Base-by-base conservation (phyloP, 192 early-diverging fungal genomes). In the Dimargaris xerosporica region DNA sequence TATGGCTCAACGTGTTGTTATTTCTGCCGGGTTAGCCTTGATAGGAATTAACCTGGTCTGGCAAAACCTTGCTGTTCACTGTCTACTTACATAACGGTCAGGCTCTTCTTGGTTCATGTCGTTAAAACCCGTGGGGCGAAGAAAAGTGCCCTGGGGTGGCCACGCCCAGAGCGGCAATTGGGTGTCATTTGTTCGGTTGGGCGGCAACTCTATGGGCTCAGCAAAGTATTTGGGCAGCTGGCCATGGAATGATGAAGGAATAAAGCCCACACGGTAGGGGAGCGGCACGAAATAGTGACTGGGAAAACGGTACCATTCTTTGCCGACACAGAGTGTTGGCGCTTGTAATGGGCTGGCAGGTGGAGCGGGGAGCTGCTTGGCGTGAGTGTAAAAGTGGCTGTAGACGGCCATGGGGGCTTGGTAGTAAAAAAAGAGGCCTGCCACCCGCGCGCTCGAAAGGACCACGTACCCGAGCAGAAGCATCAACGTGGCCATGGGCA, bases 291-390 rank as follows among this genome's bases (percentile, higher is more conserved):
- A 91, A 74, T 88, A 99, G 62, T 93, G 90, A 13, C 83, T 84
- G 6, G 93, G 93, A 69, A 93, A 99, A 31, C 91, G 66, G 69
- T 99, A 85, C 96, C 96, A 99, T 62, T 93, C 96, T 62, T 85
- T 89, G 42, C 89, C 94, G 60, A 96, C 76, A 69, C 96, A 99
- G 26, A 96, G 74, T 0, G 30, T 19, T 10, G 43, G 28, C 39
- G 21, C 54, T 39, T n/a, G 44, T 52, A 28, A 16, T 25, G 50
- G 31, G 60, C 48, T 41, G 58, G 65, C 55, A 23, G 54, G 46
- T 13, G 3, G 46, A 43, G 17, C 30, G 16, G 3, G 29, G 55
- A 9, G 43, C 55, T 25, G 39, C 50, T 44, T 17, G 19, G 26
- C 50, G 21, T 5, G 28, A 29, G 41, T 23, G 34, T 73, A 59